These are phyloP conservation scores for Endothia cerciana DNA, from an alignment of 2,329 filamentous ascomycete genomes.

Conservation along the genomic window DNA sequence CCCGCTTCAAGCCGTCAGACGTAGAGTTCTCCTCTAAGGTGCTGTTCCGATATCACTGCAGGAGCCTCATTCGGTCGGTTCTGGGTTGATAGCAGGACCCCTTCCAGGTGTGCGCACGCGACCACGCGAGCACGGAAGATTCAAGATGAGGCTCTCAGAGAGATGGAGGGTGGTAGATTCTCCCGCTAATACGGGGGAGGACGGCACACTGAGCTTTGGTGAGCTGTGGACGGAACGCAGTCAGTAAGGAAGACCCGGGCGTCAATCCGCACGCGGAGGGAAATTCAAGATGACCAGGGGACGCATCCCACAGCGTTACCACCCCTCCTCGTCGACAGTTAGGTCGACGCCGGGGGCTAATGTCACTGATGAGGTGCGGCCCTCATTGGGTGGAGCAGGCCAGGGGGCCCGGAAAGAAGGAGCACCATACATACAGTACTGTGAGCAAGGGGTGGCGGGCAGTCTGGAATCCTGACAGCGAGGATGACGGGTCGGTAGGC, in stretches of 20 bases:
- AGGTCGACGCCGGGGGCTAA: slow-evolving; percentile 5
- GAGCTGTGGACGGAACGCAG: background rate
- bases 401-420: slow-evolving; percentile 10
- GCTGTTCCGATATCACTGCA: background rate
- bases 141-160: background rate
- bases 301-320: slow-evolving; percentile 13
- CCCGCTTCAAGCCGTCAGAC: background rate
- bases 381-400: slow-evolving; percentile 10
- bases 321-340: slow-evolving; percentile 2
- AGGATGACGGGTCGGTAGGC: background rate
- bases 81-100: background rate
- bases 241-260: background rate
- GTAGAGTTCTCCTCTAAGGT: background rate
- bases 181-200: too few relatives aligned
- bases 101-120: background rate
- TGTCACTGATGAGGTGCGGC: background rate
- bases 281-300: slow-evolving; percentile 2
- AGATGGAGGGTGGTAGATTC: too few relatives aligned
- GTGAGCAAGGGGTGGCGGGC: background rate
- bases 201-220: background rate
- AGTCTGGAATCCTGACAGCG: background rate
- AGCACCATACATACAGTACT: background rate
- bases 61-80: background rate
- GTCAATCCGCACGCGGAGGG: background rate
- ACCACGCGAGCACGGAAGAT: background rate